A percentile compares a stretch with the other conserved stretches of the same genome.
Conservation (phyloP, 495 filamentous ascomycete genomes). For the Aspergillus avenaceus region DNA sequence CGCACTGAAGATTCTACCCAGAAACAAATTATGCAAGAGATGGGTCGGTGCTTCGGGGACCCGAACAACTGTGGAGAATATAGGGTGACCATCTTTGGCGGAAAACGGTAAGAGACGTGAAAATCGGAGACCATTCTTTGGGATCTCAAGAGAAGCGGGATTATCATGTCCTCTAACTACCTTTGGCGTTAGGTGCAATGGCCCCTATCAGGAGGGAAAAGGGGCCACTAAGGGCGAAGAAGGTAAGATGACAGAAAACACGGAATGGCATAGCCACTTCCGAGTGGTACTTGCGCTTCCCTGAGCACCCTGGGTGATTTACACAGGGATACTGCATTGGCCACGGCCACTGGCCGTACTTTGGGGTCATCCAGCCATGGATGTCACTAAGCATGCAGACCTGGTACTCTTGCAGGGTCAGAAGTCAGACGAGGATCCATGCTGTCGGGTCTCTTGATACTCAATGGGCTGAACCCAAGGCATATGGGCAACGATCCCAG, state of each 20-base stretch:
- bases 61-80: conserved; percentile 11
- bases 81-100: neutral
- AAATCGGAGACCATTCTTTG: neutral
- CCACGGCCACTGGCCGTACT: neutral
- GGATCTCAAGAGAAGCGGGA: neutral
- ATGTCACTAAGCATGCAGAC: conserved; percentile 7
- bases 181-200: neutral
- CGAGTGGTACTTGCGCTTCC: neutral
- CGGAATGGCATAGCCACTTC: neutral
- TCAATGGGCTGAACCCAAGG: conserved; percentile 11
- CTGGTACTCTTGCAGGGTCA: conserved; percentile 24
- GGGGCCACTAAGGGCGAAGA: neutral
- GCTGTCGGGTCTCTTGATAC: conserved; percentile 23
- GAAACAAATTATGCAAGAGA: neutral
- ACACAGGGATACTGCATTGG: neutral
- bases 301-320: neutral
- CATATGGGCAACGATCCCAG: conserved; percentile 29
- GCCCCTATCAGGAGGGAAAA: neutral
- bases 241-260: neutral
- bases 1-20: neutral
- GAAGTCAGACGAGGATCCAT: conserved; percentile 21
- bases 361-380: neutral
- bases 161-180: neutral
- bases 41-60: neutral
- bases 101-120: neutral